Conservation (phyloP, 2,329 filamentous ascomycete genomes). For the Alternaria ventricosa region DNA sequence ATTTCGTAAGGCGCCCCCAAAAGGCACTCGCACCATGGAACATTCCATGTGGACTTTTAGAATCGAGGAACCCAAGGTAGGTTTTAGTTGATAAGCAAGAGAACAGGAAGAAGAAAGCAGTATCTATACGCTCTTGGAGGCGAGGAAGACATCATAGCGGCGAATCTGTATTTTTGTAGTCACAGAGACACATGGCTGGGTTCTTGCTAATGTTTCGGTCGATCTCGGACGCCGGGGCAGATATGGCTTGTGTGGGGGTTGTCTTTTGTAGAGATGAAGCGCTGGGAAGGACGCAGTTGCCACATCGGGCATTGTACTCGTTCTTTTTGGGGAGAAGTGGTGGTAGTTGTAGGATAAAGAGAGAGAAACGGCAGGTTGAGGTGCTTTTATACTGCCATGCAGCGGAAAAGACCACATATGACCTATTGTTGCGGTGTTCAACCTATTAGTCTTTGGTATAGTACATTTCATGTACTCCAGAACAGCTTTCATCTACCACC, state of each 20-base stretch:
- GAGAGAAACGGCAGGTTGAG: accelerated
- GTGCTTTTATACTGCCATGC: background rate
- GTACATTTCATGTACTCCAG: background rate
- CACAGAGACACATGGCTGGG: background rate
- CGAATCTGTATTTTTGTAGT: background rate
- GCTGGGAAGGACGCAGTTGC: background rate
- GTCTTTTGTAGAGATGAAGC: background rate
- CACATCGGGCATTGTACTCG: background rate
- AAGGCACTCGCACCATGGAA: background rate
- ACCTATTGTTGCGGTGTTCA: too few relatives aligned
- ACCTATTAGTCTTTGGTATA: background rate
- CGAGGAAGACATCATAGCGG: background rate
- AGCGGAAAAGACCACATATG: background rate
- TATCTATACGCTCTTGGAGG: background rate
- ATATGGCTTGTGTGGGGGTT: background rate
- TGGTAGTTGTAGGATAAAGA: accelerated
- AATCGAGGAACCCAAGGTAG: background rate
- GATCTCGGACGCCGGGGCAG: background rate
- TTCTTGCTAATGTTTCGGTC: background rate
- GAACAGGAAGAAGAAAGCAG: background rate
- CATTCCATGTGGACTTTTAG: background rate
- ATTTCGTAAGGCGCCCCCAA: background rate
- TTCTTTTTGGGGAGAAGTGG: too few relatives aligned
- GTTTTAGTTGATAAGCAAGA: background rate
- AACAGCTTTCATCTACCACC: background rate